phyloP scores from a whole-genome alignment of 306 rosid genomes.

The Corylus americana region DNA sequence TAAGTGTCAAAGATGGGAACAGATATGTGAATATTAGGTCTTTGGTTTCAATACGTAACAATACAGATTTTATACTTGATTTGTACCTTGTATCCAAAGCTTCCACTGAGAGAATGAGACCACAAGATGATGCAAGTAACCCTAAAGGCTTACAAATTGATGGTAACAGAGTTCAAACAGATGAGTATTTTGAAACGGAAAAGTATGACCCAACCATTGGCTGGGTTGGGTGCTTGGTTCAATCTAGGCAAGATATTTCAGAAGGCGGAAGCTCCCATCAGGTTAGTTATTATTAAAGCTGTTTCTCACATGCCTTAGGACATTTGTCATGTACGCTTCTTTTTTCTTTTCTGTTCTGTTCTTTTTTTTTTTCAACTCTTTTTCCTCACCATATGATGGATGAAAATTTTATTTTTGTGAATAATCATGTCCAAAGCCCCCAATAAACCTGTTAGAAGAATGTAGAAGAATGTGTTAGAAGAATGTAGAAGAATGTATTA shows the following conservation, averaged over 20 bases:
- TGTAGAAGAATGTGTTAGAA: too few species aligned
- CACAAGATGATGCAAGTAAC: slow-evolving; percentile 34
- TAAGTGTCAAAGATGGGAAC: slow-evolving; percentile 77
- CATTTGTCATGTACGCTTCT: slow-evolving; percentile 12
- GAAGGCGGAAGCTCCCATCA: slow-evolving; percentile 53
- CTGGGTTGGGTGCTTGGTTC: slow-evolving; percentile 55
- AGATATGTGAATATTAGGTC: slow-evolving; percentile 87
- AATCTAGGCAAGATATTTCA: slow-evolving; percentile 41
- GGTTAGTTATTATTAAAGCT: slow-evolving; percentile 37
- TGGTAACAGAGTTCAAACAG: slow-evolving; percentile 43
- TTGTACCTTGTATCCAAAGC: slow-evolving; percentile 61
- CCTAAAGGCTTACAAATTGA: slow-evolving; percentile 43
- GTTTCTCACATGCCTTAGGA: slow-evolving; percentile 19
- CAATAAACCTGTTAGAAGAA: too few species aligned
- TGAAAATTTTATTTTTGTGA: background rate
- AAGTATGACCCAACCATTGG: slow-evolving; percentile 58
- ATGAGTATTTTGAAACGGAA: slow-evolving; percentile 75
- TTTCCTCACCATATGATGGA: background rate
- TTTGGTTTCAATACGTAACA: slow-evolving; percentile 79
- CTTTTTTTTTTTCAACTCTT: background rate
- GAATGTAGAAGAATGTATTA: too few species aligned
- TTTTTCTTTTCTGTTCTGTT: background rate
- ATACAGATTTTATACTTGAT: slow-evolving; percentile 69
- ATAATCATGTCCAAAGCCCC: too few species aligned
- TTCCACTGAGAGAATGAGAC: slow-evolving; percentile 28